Conservation (phyloP, 2,329 filamentous ascomycete genomes). For the Elsinoe arachidis region DNA sequence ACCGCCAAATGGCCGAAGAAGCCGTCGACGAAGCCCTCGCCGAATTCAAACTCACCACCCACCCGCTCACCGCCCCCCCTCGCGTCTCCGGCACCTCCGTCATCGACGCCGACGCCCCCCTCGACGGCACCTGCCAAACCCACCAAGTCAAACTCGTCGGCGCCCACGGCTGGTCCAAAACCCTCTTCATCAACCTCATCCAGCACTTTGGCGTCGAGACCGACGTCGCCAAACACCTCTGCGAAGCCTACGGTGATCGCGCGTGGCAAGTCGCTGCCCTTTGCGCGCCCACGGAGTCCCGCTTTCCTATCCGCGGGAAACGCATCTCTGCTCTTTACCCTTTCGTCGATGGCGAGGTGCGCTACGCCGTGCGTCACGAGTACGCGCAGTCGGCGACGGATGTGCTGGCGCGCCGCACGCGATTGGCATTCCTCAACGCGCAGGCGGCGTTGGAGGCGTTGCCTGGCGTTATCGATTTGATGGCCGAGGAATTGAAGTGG, state of each 20-base stretch:
- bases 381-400: constrained; percentile 88
- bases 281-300: constrained; percentile 63
- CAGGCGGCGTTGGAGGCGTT: constrained; percentile 82
- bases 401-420: constrained; percentile 73
- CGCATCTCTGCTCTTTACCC: constrained; percentile 75
- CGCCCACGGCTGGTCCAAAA: constrained; percentile 80
- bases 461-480: constrained; percentile 78
- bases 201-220: constrained; percentile 90
- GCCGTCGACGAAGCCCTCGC: constrained; percentile 72
- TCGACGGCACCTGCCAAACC: constrained; percentile 72
- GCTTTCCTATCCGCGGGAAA: constrained; percentile 75
- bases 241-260: constrained; percentile 80
- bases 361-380: constrained; percentile 80
- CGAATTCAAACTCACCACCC: constrained; percentile 55
- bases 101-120: constrained; percentile 60
- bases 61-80: constrained; percentile 46
- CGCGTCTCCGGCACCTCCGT: constrained; percentile 61
- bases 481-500: constrained; percentile 79
- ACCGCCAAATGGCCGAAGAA: constrained; percentile 87
- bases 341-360: constrained; percentile 84
- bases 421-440: constrained; percentile 83
- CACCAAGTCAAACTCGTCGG: constrained; percentile 74
- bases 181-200: constrained; percentile 89
- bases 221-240: constrained; percentile 82
- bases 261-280: constrained; percentile 84